Percentiles rank a stretch among this genome's conserved stretches.
These are phyloP conservation scores for Cercospora zeae-maydis DNA, from an alignment of 2,329 filamentous ascomycete genomes.

Conservation along the genomic window DNA sequence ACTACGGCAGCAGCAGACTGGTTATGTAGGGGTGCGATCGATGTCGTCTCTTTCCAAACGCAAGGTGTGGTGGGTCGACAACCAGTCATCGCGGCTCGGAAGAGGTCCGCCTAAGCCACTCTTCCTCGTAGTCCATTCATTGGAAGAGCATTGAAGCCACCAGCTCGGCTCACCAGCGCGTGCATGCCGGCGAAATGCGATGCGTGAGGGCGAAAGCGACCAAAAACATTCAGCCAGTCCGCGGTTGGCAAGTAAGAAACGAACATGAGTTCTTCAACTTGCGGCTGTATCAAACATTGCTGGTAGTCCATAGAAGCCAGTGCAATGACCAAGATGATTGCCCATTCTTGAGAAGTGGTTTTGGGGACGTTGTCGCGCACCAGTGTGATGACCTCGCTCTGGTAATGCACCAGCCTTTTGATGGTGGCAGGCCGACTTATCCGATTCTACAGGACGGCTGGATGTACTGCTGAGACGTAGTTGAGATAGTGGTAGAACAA, in stretches of 20 bases:
- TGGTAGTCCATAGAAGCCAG: neutral
- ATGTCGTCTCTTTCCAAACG: neutral
- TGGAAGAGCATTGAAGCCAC: neutral
- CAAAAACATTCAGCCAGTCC: neutral
- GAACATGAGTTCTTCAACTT: neutral
- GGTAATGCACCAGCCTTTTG: neutral
- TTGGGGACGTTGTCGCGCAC: neutral
- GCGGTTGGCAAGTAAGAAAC: neutral
- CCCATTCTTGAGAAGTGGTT: neutral
- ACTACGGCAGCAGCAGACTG: neutral
- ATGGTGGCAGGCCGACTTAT: neutral
- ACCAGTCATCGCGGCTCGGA: neutral
- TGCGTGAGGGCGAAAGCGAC: neutral
- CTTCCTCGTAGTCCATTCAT: neutral
- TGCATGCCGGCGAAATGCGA: neutral
- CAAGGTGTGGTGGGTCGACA: neutral
- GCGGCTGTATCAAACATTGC: neutral
- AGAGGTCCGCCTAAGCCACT: neutral
- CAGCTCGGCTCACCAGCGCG: neutral
- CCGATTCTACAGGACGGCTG: neutral
- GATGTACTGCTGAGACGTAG: neutral
- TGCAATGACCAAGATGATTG: neutral
- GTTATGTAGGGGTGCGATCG: neutral
- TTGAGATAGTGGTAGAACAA: neutral
- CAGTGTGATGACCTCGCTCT: neutral